Conservation (phyloP, 345 rosid genomes). For the Citrus trifoliata region DNA sequence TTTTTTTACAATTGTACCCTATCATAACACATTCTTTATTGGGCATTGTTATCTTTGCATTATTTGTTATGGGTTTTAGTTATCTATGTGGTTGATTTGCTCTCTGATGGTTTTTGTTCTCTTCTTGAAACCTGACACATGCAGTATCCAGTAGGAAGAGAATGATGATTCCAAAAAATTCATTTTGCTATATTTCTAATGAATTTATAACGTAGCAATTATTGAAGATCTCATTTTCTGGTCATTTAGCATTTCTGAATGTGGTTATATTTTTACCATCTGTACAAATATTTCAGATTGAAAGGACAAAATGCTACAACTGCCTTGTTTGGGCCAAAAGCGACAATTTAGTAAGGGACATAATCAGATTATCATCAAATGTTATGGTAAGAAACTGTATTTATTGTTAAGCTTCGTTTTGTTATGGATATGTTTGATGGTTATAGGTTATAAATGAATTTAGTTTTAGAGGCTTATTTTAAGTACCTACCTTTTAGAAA, state of each 20-base stretch:
- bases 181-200: background rate
- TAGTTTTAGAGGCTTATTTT: background rate
- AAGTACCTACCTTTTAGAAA: background rate
- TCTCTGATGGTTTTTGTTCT: background rate
- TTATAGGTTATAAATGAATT: background rate
- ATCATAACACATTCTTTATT: background rate
- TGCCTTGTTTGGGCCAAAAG: conserved; percentile 94
- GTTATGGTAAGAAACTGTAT: conserved; percentile 39
- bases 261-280: background rate
- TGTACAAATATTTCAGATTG: conserved; percentile 45
- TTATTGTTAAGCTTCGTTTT: background rate
- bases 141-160: background rate
- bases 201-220: background rate
- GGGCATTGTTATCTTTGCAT: background rate
- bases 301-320: conserved; percentile 49
- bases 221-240: background rate
- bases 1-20: background rate
- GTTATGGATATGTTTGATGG: background rate
- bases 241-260: background rate
- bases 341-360: conserved; percentile 69
- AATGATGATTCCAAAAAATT: background rate
- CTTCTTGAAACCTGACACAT: background rate
- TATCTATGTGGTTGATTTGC: background rate
- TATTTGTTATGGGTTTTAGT: background rate
- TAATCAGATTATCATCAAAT: conserved; percentile 58